phyloP scores from a whole-genome alignment of 1,139 yeast genomes.

The Tardiomyces blankii region DNA sequence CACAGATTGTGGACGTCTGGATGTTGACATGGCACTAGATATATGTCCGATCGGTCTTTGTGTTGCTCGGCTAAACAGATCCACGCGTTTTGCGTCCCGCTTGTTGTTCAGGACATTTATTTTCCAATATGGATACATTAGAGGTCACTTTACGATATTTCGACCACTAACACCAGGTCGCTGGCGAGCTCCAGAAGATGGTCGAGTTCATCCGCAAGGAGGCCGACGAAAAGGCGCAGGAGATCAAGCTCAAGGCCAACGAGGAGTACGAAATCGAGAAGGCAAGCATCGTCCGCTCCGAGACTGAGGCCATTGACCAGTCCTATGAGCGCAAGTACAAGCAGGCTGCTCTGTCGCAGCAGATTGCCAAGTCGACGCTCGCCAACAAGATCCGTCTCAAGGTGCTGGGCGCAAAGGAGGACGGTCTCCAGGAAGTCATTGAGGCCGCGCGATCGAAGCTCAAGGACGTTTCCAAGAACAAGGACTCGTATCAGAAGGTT shows the following conservation, averaged over 20 bases:
- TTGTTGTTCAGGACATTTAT: too few relatives aligned
- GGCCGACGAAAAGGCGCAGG: constrained; percentile 98
- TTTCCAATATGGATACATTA: too few relatives aligned
- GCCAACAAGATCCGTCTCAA: constrained; percentile 92
- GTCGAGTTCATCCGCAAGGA: constrained; percentile 98
- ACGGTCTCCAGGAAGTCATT: constrained; percentile 63
- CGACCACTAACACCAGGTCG: constrained; percentile 54
- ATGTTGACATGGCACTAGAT: too few relatives aligned
- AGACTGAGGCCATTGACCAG: constrained; percentile 79
- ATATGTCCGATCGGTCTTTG: too few relatives aligned
- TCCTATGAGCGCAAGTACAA: constrained; percentile 74
- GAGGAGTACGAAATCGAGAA: constrained; percentile 98
- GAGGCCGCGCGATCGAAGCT: constrained; percentile 57
- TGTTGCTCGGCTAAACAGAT: too few relatives aligned
- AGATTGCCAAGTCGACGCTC: constrained; percentile 88
- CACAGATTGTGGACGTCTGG: too few relatives aligned
- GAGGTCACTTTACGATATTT: too few relatives aligned
- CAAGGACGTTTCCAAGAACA: constrained; percentile 41
- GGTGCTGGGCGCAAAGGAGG: constrained; percentile 78
- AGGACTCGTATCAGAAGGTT: constrained; percentile 53
- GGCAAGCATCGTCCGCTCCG: constrained; percentile 87
- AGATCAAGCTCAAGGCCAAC: constrained; percentile 88
- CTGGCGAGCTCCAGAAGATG: constrained; percentile 93
- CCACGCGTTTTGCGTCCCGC: too few relatives aligned
- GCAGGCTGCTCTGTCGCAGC: constrained; percentile 87